Evolutionary conservation across 1,284 basidiomycete species (phyloP).

Genomic region (Ustilago shanxiensis): DNA sequence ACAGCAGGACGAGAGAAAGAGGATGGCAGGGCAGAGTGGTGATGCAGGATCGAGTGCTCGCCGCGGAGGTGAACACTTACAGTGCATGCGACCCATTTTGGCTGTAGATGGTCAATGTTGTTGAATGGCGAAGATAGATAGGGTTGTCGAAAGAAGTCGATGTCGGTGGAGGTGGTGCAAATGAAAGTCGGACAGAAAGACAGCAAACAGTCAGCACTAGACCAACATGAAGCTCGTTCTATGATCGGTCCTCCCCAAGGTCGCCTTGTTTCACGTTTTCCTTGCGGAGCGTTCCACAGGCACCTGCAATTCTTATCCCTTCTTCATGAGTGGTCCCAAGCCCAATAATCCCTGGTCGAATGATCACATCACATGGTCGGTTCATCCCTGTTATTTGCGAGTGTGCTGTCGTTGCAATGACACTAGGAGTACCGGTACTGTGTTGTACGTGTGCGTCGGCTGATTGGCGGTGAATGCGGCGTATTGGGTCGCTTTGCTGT

Average conservation of each 20-base stretch:
- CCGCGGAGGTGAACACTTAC: conserved; percentile 40
- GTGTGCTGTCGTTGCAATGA: background rate
- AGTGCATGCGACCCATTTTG: conserved; percentile 71
- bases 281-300: conserved; percentile 39
- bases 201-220: conserved; percentile 62
- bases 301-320: conserved; percentile 6
- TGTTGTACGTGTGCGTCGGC: background rate
- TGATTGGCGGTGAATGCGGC: background rate
- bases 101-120: conserved; percentile 39
- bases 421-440: background rate
- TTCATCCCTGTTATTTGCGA: background rate
- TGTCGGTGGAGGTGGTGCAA: conserved; percentile 15
- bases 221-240: conserved; percentile 59
- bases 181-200: conserved; percentile 49
- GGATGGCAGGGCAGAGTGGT: conserved; percentile 6
- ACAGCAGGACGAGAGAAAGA: conserved; percentile 2
- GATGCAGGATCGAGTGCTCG: conserved; percentile 18
- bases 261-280: conserved; percentile 38
- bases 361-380: conserved; percentile 20
- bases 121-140: conserved; percentile 12
- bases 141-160: conserved; percentile 6
- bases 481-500: background rate
- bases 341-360: background rate
- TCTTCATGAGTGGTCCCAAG: background rate
- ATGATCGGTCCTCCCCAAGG: conserved; percentile 23